Evolutionary conservation across 306 rosid species (phyloP), one percentile per base, ranked within the genome.

Genomic region (Gastrolobium villosum): DNA sequence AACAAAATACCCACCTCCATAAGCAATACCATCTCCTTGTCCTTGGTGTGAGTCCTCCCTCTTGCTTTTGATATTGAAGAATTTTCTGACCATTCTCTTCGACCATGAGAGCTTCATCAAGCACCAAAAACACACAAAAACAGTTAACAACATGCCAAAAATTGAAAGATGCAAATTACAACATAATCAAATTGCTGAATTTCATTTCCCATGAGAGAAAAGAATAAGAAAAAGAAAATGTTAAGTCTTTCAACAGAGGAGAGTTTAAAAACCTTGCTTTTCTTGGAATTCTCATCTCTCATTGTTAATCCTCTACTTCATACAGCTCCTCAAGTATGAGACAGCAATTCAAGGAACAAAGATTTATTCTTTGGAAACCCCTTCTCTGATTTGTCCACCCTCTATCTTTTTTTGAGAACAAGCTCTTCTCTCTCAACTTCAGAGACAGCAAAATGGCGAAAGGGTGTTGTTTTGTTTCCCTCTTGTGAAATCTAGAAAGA

Each of bases 41-140:
- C 93, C 82, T 75, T 89, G 99, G 65, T 79, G 93, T 30, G 93
- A 87, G 49, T 89, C 96, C 76, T 96, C 92, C 37, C 76, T 81
- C 79, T 96, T 93, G 89, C 92, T 81, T 93, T 90, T 93, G 89
- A 96, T 88, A 66, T 96, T 96, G 92, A 96, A 93, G 90, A 91
- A 90, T 84, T 96, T 96, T 70, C 96, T 90, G 84, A 93, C 97
- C 98, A 96, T 93, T 90, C 93, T 93, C 94, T 91, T 96, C 43
- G 99, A 90, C 99, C 99, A 96, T 41, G 98, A 91, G 89, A 96
- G 94, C 99, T 96, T 83, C 89, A 85, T 57, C 83, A 82, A 87
- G 68, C 72, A 36, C 62, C 67, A 82, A 84, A 76, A 34, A 72
- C 37, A 84, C 59, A 78, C 3, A 44, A 45, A 45, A 83, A 84